phyloP scores from a whole-genome alignment of 768 basidiomycete genomes.

The Pulveroboletus sp. region DNA sequence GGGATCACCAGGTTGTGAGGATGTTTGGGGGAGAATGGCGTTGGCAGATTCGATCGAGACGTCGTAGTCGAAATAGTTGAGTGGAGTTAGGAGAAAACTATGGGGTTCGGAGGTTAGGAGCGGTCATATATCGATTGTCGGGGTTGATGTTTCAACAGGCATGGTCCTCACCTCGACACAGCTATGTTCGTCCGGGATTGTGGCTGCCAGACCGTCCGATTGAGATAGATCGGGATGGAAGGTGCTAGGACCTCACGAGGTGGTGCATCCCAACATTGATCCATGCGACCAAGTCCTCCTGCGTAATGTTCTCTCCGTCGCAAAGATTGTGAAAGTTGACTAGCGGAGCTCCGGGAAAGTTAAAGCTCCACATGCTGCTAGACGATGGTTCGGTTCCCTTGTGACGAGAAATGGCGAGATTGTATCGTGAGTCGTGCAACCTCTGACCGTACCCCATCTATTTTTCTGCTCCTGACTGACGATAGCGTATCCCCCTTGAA shows the following conservation, averaged over 20 bases:
- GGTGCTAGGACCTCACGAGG: slow-evolving; percentile 33
- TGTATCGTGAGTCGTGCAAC: slow-evolving; percentile 60
- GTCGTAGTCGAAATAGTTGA: slow-evolving; percentile 65
- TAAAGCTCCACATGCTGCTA: slow-evolving; percentile 59
- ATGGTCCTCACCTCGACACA: slow-evolving; percentile 42
- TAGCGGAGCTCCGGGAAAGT: slow-evolving; percentile 52
- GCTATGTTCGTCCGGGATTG: slow-evolving; percentile 56
- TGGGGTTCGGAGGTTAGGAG: not conserved
- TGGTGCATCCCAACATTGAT: slow-evolving; percentile 67
- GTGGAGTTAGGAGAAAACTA: slow-evolving; percentile 56
- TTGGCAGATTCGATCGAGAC: slow-evolving; percentile 56
- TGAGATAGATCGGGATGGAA: not conserved
- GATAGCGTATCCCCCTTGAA: slow-evolving; percentile 54
- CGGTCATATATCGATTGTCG: not conserved
- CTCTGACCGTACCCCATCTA: slow-evolving; percentile 53
- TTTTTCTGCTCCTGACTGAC: slow-evolving; percentile 53
- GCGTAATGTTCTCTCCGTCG: slow-evolving; percentile 58
- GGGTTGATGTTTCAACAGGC: not conserved
- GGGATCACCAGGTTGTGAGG: slow-evolving; percentile 34
- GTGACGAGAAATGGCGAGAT: slow-evolving; percentile 51
- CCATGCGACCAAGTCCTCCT: slow-evolving; percentile 66
- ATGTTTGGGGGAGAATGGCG: slow-evolving; percentile 45
- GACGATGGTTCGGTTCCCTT: slow-evolving; percentile 61
- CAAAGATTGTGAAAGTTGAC: slow-evolving; percentile 63
- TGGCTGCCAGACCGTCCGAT: slow-evolving; percentile 33